Conservation (phyloP, 768 basidiomycete species). For the Tricholoma terreum region DNA sequence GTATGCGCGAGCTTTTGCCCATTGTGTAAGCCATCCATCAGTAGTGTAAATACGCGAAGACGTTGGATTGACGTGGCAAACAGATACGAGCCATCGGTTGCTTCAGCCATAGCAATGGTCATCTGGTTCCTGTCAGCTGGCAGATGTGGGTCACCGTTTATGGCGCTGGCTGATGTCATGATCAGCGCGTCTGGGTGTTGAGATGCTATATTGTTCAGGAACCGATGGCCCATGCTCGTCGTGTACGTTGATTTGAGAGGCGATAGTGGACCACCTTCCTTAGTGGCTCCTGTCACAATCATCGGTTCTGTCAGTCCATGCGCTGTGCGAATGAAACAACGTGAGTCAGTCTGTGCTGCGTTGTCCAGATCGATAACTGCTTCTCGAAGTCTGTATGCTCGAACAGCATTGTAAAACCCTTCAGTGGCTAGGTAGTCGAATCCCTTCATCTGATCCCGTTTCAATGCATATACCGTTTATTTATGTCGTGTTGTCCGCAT, state of each 20-base stretch:
- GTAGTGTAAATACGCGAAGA: conserved; percentile 2
- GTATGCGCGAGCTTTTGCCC: background rate
- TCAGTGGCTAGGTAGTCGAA: conserved; percentile 3
- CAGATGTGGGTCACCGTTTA: too few species aligned
- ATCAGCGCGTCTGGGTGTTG: conserved; percentile 8
- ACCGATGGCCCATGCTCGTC: conserved; percentile 5
- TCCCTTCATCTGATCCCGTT: background rate
- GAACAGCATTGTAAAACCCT: conserved; percentile 7
- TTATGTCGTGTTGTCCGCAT: conserved; percentile 1
- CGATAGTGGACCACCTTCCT: background rate
- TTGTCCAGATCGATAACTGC: too few species aligned
- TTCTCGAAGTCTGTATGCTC: too few species aligned
- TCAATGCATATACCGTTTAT: background rate
- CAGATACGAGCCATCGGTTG: conserved; percentile 22
- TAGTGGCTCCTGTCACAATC: background rate
- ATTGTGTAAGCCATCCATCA: conserved; percentile 6
- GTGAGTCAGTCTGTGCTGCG: background rate
- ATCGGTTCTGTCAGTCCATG: background rate
- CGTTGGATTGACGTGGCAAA: too few species aligned
- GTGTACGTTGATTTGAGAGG: background rate
- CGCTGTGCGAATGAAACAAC: background rate
- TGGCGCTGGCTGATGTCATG: background rate
- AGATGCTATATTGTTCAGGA: conserved; percentile 9
- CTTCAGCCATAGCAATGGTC: conserved; percentile 22
- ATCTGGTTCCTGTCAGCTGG: too few species aligned